Base-by-base conservation (phyloP, 176 grass and related monocot genomes). In the Tillandsia leiboldiana region DNA sequence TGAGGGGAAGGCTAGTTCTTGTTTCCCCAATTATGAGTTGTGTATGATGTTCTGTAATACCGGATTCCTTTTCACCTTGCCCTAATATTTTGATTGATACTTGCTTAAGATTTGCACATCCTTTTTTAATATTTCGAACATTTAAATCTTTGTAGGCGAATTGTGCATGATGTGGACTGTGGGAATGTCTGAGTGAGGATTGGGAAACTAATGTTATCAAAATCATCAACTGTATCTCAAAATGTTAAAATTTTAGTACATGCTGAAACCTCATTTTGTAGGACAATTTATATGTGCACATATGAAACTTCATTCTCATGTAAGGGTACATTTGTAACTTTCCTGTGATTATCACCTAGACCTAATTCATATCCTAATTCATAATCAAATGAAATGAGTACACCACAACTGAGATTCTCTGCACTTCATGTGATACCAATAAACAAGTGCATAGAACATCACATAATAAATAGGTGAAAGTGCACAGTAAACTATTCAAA, bases 21-120 rank as follows among this genome's bases (percentile, higher is more conserved):
- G 53, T 57, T 57, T 17, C 53, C 33, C n/a, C 27, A 14, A 0
- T 15, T 26, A 33, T 66, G 14, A 33, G 26, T 13, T 67, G 2
- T 67, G 42, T 10, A n/a, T 67, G 65, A 15, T 13, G 65, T 29
- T 49, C 29, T 67, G 13, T 48, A 33, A 47, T 49, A 29, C 64
- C 13, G 64, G 64, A 67, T 67, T 67, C 27, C 64, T 47, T 67
- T 49, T 67, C 64, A 67, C 64, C 64, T 29, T 26, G 64, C 64
- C 4, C 64, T 67, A n/a, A n/a, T 42, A 14, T 29, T 47, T 20
- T 49, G 64, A 14, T 15, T 33, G 65, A 67, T n/a, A 33, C 6
- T n/a, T n/a, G n/a, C n/a, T 49, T 47, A 14, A 47, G 42, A 33
- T 14, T 14, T 49, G 27, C 11, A 49, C 48, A 48, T 33, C 65